A percentile compares a stretch with the other conserved stretches of the same genome.
Evolutionary conservation across 176 grass and related monocot genomes (phyloP).

Genomic region (Carex parvula): DNA sequence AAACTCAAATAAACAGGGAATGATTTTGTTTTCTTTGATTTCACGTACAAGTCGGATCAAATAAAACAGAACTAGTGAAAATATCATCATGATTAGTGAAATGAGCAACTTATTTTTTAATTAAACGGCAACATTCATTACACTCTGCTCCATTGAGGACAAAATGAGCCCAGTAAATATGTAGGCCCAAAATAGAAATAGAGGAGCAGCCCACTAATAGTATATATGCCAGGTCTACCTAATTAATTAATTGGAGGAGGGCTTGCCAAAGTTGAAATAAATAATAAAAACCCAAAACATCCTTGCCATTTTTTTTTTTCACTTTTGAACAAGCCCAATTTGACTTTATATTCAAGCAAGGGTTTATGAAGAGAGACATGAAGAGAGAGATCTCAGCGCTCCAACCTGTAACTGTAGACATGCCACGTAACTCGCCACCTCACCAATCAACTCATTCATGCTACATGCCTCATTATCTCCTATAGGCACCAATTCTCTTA

Average conservation of each 20-base stretch:
- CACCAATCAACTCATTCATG: conserved; percentile 15
- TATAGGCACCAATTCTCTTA: conserved; percentile 13
- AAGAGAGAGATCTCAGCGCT: conserved; percentile 9
- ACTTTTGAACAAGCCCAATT: conserved; percentile 4
- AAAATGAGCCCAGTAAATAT: no score
- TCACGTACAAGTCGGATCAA: no score
- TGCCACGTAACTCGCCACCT: conserved; percentile 12
- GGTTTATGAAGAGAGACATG: not conserved
- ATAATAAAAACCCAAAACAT: not conserved
- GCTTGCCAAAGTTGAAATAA: not conserved
- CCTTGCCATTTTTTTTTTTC: not conserved
- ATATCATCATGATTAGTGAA: no score
- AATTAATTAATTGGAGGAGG: not conserved
- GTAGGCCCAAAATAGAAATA: no score
- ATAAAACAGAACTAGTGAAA: no score
- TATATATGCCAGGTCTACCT: no score
- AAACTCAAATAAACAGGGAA: no score
- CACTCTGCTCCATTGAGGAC: no score
- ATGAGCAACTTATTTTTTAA: no score
- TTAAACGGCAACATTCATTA: no score
- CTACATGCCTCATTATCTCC: not conserved
- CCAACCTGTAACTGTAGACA: conserved; percentile 18
- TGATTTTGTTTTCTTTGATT: no score
- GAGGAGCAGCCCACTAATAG: no score
- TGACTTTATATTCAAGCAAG: not conserved